phyloP scores from a whole-genome alignment of 2,329 filamentous ascomycete genomes.

The Alternaria consortialis region DNA sequence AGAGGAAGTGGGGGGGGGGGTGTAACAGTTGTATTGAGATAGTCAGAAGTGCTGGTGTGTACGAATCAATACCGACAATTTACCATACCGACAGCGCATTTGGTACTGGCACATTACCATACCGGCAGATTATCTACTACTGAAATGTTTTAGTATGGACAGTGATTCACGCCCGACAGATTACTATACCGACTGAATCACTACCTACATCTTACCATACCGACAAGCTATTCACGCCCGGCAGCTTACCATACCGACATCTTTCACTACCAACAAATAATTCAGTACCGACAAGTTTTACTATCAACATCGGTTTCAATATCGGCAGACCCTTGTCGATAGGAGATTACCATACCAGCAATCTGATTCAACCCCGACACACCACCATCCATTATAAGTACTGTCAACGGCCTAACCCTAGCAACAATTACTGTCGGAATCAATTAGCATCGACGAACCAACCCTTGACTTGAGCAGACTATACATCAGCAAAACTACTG shows the following conservation, averaged over 20 bases:
- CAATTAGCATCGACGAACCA: background rate
- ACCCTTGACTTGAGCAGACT: background rate
- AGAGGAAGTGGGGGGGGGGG: background rate
- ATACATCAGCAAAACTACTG: background rate
- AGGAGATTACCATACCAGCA: background rate
- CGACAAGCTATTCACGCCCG: background rate
- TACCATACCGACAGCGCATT: background rate
- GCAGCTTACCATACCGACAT: too few species aligned
- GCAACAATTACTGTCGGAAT: background rate
- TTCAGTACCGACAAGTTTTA: background rate
- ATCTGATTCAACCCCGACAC: background rate
- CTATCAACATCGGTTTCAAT: background rate
- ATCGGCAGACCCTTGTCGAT: background rate
- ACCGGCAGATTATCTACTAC: too few species aligned
- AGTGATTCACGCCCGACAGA: background rate
- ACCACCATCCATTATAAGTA: background rate
- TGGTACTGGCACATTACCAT: too few species aligned
- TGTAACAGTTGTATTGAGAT: background rate
- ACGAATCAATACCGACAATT: background rate
- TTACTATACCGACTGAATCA: background rate
- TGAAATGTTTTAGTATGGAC: too few species aligned
- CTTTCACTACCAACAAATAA: background rate
- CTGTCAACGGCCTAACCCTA: background rate
- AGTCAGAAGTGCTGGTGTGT: background rate
- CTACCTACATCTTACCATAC: background rate